phyloP scores from a whole-genome alignment of 805 yeast genomes.

The Wickerhamomyces subpelliculosus region DNA sequence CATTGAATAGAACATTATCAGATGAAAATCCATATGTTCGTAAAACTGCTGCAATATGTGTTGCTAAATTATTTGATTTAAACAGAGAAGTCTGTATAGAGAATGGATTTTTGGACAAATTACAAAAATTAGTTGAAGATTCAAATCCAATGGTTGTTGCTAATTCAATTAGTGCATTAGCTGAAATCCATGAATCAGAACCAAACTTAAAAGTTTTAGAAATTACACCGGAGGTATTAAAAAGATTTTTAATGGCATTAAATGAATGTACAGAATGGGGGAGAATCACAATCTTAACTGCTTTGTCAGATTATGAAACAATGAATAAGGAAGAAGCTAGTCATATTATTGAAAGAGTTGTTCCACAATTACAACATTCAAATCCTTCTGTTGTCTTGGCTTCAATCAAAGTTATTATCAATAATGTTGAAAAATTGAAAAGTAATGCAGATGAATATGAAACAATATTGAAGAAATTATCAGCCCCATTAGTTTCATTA shows the following conservation, averaged over 20 bases:
- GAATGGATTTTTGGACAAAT: conserved; percentile 70
- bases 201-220: conserved; percentile 41
- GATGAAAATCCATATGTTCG: conserved; percentile 98
- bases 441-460: conserved; percentile 27
- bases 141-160: conserved; percentile 97
- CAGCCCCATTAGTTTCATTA: conserved; percentile 82
- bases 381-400: conserved; percentile 91
- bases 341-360: conserved; percentile 80
- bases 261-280: conserved; percentile 99
- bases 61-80: conserved; percentile 87
- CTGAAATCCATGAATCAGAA: conserved; percentile 72
- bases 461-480: conserved; percentile 55
- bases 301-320: conserved; percentile 67
- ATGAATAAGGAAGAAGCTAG: conserved; percentile 57
- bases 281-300: conserved; percentile 78
- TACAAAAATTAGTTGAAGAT: conserved; percentile 68
- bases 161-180: conserved; percentile 79
- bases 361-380: conserved; percentile 95
- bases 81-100: conserved; percentile 77
- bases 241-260: conserved; percentile 70
- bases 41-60: conserved; percentile 96
- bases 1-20: conserved; percentile 71
- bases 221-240: conserved; percentile 35
- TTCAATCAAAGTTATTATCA: conserved; percentile 72
- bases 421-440: conserved; percentile 49